Evolutionary conservation across 2,329 filamentous ascomycete genomes (phyloP).

Genomic region (Fusarium sp.): DNA sequence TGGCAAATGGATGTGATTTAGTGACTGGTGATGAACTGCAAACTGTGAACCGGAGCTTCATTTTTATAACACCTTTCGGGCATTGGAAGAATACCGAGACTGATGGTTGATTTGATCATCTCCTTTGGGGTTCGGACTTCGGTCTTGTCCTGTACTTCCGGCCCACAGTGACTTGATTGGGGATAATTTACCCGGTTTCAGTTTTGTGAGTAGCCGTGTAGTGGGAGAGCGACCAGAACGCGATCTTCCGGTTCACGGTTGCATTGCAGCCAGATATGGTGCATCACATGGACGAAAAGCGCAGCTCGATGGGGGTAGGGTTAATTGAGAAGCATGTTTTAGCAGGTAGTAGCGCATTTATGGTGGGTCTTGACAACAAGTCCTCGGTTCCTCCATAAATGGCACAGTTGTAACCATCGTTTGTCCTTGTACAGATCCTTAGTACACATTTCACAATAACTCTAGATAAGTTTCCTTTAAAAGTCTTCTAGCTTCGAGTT

Average conservation of each 20-base stretch:
- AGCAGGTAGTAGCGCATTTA: neutral
- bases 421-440: fast-evolving
- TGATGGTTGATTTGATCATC: fast-evolving
- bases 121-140: neutral
- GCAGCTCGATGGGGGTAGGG: fast-evolving
- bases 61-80: neutral
- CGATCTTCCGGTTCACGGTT: fast-evolving
- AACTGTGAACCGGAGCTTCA: fast-evolving
- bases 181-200: neutral
- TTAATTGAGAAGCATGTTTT: neutral
- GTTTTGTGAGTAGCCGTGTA: fast-evolving
- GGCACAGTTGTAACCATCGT: fast-evolving
- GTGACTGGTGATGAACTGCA: fast-evolving
- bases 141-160: neutral
- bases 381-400: fast-evolving
- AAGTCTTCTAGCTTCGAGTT: neutral
- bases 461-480: neutral
- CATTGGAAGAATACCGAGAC: neutral
- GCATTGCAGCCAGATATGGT: neutral
- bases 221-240: fast-evolving
- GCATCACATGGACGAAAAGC: neutral
- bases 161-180: neutral
- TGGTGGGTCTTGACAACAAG: too few species aligned
- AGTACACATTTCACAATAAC: neutral
- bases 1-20: fast-evolving